Percentiles rank a stretch among this genome's conserved stretches.
Conservation (phyloP, 768 basidiomycete species). For the Naganishia kalamii region DNA sequence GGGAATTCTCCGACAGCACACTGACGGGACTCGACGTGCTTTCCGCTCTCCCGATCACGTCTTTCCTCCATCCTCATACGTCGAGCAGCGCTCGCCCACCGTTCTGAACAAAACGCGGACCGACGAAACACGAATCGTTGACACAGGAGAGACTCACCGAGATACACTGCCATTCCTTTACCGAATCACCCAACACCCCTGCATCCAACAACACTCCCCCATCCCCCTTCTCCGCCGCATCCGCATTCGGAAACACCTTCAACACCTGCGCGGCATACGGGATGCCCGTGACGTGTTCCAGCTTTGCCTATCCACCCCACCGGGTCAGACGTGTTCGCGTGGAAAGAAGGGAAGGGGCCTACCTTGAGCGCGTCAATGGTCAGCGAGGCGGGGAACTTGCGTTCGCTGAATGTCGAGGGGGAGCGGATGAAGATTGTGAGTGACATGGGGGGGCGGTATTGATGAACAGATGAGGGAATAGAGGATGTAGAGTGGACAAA, state of each 20-base stretch:
- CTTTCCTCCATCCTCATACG: no score
- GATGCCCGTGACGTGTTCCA: constrained; percentile 88
- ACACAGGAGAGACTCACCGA: constrained; percentile 54
- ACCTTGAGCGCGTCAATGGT: constrained; percentile 81
- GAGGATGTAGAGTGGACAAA: no score
- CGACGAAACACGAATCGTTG: neutral
- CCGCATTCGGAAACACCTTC: constrained; percentile 58
- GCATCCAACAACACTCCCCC: constrained; percentile 57
- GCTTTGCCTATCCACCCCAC: constrained; percentile 55
- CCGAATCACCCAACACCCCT: constrained; percentile 70
- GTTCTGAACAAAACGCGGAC: neutral
- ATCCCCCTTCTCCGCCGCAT: constrained; percentile 43
- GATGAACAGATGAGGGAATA: no score
- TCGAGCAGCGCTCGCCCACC: neutral
- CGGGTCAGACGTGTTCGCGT: constrained; percentile 27
- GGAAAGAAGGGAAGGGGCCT: constrained; percentile 11
- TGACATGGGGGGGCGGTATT: no score
- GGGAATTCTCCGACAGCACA: no score
- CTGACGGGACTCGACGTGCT: no score
- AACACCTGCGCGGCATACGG: constrained; percentile 66
- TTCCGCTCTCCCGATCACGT: no score
- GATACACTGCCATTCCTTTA: constrained; percentile 70
- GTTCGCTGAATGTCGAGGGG: constrained; percentile 82
- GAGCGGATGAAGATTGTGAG: constrained; percentile 81
- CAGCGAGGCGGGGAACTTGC: constrained; percentile 68